Evolutionary conservation across 2,329 filamentous ascomycete species (phyloP), one percentile per base, ranked within the genome.

Genomic region (Cytospora leucostoma): DNA sequence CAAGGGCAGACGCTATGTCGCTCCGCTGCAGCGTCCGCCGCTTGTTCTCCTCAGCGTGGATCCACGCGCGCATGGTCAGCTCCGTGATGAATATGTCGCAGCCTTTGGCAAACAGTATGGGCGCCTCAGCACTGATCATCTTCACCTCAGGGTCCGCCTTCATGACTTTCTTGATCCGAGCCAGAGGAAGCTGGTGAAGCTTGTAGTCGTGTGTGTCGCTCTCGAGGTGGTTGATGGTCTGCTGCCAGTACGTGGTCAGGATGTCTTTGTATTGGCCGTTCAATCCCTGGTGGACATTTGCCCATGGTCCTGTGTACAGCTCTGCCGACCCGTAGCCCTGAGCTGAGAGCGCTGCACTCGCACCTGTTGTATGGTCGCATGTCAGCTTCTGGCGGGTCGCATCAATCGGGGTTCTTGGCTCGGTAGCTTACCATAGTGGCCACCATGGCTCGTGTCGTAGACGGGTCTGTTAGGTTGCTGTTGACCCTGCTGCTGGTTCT

Each of bases 81-180:
- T 99, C 95, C 1, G 93, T 97, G 73, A 99, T 99, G 79, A 99
- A 99, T 73, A 98, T 97, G 74, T 99, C 95, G 77, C 95, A 98
- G 44, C 94, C 95, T 78, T 99, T 99, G 58, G 95, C 95, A 72
- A 99, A 99, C 15, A 99, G 82, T 70, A 99, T 99, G 1, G 95
- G 95, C 1, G 95, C 95, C 78, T 99, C 95, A 10, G 95, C 95
- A 4, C 93, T 98, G 67, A 99, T 99, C 95, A 99, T 99, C 82
- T 99, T 99, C 55, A 99, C 95, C 72, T 99, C 95, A 0, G 95
- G 95, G 70, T 99, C 95, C 0, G 95, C 95, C 79, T 99, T 99
- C 95, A 99, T 99, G 69, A 99, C 95, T 77, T 99, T 99, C 83
- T 99, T 99, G 80, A 99, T 99, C 61, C 95, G 90, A n/a, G 95